Conservation (phyloP, 495 filamentous ascomycete species). For the Bryoglossum gracile region DNA sequence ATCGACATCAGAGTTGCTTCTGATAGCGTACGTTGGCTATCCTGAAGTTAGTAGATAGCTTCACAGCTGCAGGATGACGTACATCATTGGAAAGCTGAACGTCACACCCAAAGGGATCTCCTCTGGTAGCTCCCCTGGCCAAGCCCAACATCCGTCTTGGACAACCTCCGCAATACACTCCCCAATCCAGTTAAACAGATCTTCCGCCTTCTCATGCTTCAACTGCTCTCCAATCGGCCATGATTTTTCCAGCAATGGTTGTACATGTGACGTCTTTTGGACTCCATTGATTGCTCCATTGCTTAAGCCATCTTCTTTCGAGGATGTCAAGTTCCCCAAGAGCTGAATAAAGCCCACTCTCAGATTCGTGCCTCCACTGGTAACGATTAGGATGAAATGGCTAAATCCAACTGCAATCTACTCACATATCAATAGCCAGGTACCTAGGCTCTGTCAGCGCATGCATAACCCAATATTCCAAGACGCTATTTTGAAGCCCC, state of each 20-base stretch:
- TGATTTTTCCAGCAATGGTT: constrained; percentile 56
- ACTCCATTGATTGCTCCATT: constrained; percentile 21
- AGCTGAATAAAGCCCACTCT: constrained; percentile 73
- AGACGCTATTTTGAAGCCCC: not conserved
- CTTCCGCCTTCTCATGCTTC: constrained; percentile 68
- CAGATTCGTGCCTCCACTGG: constrained; percentile 67
- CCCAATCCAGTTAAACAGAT: constrained; percentile 74
- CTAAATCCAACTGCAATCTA: not conserved
- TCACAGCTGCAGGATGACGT: constrained; percentile 19
- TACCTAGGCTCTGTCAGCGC: constrained; percentile 40
- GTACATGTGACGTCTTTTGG: constrained; percentile 40
- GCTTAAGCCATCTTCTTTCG: not conserved
- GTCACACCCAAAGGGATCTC: constrained; percentile 73
- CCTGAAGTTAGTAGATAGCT: not conserved
- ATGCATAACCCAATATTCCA: not conserved
- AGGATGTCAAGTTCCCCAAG: constrained; percentile 36
- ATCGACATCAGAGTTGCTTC: constrained; percentile 77
- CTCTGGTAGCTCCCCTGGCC: constrained; percentile 35
- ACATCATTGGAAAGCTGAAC: constrained; percentile 82
- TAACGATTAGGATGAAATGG: constrained; percentile 6
- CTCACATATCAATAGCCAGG: constrained; percentile 69
- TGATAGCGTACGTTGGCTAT: constrained; percentile 62
- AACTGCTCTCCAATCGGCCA: constrained; percentile 78
- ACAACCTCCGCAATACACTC: constrained; percentile 69
- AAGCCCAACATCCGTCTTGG: constrained; percentile 26